These are phyloP conservation scores for Tetrapisispora iriomotensis DNA, from an alignment of 805 yeast species.

Conservation along the genomic window DNA sequence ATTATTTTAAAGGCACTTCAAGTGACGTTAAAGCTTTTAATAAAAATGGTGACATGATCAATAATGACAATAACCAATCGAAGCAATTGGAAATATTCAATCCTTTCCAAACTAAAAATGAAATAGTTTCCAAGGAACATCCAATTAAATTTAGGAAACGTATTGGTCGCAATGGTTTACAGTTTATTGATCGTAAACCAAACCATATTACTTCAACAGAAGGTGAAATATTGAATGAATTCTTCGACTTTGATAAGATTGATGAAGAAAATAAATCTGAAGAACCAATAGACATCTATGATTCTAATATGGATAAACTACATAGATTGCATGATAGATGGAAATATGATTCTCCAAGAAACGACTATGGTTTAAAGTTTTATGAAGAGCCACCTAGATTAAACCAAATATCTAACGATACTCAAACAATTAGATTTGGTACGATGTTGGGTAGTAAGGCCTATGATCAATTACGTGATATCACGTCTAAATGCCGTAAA, in stretches of 20 bases:
- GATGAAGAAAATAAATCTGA: conserved; percentile 17
- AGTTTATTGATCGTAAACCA: conserved; percentile 67
- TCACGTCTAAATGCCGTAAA: conserved; percentile 56
- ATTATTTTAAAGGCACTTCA: conserved; percentile 22
- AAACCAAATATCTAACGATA: conserved; percentile 73
- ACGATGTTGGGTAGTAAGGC: conserved; percentile 84
- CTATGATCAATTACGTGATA: conserved; percentile 67
- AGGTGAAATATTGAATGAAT: conserved; percentile 26
- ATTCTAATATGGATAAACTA: conserved; percentile 35
- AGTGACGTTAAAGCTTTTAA: conserved; percentile 17
- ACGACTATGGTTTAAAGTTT: conserved; percentile 39
- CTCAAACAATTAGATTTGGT: conserved; percentile 86
- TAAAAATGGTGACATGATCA: conserved; percentile 26
- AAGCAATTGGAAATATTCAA: conserved; percentile 30
- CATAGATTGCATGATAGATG: conserved; percentile 51
- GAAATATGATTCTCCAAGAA: conserved; percentile 55
- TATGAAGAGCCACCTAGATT: conserved; percentile 72
- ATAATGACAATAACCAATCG: conserved; percentile 13
- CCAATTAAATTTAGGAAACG: conserved; percentile 62
- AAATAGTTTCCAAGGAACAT: conserved; percentile 31
- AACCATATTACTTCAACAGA: conserved; percentile 26
- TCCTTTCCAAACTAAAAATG: conserved; percentile 27
- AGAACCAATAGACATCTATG: conserved; percentile 34
- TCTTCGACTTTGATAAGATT: conserved; percentile 32
- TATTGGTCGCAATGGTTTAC: conserved; percentile 58